A percentile compares a stretch with the other conserved stretches of the same genome.
These are phyloP conservation scores for Kodamaea sp. DNA, from an alignment of 1,139 yeast species.

Conservation along the genomic window DNA sequence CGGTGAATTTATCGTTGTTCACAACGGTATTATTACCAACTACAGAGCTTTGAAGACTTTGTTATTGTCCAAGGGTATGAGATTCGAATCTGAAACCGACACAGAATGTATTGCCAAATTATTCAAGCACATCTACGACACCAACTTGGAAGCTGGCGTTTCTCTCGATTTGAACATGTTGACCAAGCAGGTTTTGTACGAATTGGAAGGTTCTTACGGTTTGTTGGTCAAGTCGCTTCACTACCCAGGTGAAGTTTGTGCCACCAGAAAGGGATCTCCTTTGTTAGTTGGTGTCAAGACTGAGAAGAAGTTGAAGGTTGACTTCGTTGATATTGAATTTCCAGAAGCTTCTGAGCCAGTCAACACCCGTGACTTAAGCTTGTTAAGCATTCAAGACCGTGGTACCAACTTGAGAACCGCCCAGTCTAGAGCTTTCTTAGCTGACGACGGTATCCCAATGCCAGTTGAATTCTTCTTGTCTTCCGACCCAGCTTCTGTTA, in stretches of 20 bases:
- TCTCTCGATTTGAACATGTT: conserved; percentile 86
- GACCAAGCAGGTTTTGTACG: conserved; percentile 89
- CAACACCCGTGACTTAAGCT: conserved; percentile 25
- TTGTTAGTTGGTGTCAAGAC: conserved; percentile 96
- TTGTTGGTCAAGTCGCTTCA: conserved; percentile 87
- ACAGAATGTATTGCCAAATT: conserved; percentile 97
- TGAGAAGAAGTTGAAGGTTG: conserved; percentile 91
- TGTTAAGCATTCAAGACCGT: conserved; percentile 42
- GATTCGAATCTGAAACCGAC: conserved; percentile 92
- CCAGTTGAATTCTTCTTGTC: conserved; percentile 96
- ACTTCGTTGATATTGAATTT: conserved; percentile 97
- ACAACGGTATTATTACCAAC: conserved; percentile 97
- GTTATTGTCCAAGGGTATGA: conserved; percentile 74
- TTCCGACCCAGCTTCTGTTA: conserved; percentile 97
- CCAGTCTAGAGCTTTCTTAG: conserved; percentile 87
- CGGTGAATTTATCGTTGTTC: conserved; percentile 89
- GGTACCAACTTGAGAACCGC: conserved; percentile 74
- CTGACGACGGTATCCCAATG: conserved; percentile 89
- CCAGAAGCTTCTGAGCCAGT: conserved; percentile 48
- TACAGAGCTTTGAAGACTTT: conserved; percentile 87
- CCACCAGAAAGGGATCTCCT: conserved; percentile 98
- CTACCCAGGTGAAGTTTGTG: conserved; percentile 94
- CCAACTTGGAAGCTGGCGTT: conserved; percentile 62
- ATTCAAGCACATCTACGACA: conserved; percentile 86
- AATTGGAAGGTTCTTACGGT: conserved; percentile 98